phyloP scores from a whole-genome alignment of 139 green algal genomes.

The Pseudopediastrum boryanum region DNA sequence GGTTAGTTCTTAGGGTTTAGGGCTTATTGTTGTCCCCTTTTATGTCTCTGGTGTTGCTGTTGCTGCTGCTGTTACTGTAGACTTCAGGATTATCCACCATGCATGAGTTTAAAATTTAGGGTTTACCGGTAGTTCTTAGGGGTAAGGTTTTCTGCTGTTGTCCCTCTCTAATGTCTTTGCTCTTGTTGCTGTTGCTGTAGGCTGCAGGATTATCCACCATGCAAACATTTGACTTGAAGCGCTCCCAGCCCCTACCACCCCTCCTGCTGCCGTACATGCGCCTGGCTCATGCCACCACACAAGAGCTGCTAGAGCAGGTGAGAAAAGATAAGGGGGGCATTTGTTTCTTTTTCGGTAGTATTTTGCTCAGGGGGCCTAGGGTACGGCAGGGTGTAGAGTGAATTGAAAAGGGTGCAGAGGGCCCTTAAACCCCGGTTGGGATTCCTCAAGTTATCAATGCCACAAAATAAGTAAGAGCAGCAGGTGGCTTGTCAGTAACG shows the following conservation, averaged over 20 bases:
- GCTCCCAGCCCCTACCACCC: conserved; percentile 53
- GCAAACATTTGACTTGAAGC: conserved; percentile 54
- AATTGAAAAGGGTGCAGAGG: no score
- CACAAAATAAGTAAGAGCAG: no score
- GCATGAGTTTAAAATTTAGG: background rate
- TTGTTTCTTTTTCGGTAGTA: no score
- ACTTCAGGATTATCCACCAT: background rate
- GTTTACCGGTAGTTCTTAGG: background rate
- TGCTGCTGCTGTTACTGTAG: conserved; percentile 2
- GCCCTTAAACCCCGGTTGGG: no score
- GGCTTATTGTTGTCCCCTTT: no score
- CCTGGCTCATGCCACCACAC: conserved; percentile 65
- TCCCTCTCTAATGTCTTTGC: background rate
- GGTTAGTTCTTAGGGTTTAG: no score
- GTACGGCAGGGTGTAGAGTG: no score
- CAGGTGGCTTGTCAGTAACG: no score
- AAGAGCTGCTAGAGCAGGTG: conserved; percentile 51
- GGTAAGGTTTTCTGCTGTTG: background rate
- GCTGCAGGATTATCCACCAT: conserved; percentile 30
- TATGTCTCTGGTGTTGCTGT: background rate
- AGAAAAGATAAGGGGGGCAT: no score
- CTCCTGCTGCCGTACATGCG: conserved; percentile 83
- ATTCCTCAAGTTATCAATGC: no score
- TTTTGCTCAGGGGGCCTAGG: no score
- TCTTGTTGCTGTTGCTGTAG: conserved; percentile 5